Conservation (phyloP, 257 asterid genomes). For the Solanum paucissectum region DNA sequence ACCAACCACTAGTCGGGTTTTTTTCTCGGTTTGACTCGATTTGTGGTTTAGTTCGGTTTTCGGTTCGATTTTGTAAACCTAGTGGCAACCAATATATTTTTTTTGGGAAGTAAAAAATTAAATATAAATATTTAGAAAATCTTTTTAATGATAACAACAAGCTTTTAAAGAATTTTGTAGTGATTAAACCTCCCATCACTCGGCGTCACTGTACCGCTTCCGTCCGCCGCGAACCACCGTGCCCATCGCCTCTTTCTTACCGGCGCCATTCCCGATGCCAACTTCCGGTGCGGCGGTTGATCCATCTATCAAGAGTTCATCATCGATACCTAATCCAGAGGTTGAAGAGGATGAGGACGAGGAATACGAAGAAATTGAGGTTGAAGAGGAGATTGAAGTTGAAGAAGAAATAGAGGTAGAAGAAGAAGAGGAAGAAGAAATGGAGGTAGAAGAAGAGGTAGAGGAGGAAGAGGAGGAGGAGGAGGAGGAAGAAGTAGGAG, state of each 20-base stretch:
- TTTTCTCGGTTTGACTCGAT: no score
- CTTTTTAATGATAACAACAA: neutral
- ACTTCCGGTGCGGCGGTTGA: conserved; percentile 7
- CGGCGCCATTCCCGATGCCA: neutral
- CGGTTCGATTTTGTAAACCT: no score
- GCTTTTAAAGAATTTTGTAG: neutral
- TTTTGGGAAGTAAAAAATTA: neutral
- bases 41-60: no score
- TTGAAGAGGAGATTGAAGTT: neutral
- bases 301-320: neutral
- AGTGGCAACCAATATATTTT: neutral
- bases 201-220: neutral
- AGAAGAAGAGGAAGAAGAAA: neutral
- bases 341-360: conserved; percentile 9
- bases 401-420: neutral
- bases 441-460: neutral
- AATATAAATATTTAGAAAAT: neutral
- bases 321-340: neutral
- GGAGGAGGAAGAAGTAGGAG: neutral
- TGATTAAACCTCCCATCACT: neutral
- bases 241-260: neutral
- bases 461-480: neutral
- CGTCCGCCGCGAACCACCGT: neutral
- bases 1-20: no score
- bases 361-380: neutral